Evolutionary conservation across 1,284 basidiomycete species (phyloP).

Genomic region (Earliella scabrosa): DNA sequence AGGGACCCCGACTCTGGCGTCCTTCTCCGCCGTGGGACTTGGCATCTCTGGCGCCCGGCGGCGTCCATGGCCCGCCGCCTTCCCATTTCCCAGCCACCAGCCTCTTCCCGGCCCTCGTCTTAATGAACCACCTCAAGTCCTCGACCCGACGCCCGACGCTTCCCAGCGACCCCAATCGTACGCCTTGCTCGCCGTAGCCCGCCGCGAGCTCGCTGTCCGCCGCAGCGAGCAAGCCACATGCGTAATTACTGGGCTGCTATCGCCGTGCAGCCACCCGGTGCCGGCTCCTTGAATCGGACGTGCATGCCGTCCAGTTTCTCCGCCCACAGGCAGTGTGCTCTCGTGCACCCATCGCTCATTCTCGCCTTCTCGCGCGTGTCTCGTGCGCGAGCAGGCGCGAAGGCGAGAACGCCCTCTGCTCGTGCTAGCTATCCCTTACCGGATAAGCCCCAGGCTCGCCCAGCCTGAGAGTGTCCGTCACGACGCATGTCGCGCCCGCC

Average conservation of each 20-base stretch:
- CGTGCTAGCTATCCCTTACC: background rate
- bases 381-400: background rate
- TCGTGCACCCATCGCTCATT: background rate
- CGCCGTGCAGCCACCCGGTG: no score
- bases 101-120: background rate
- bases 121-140: no score
- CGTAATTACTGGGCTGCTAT: background rate
- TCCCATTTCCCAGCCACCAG: background rate
- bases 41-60: background rate
- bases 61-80: background rate
- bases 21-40: conserved; percentile 5
- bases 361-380: background rate
- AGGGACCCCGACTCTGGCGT: background rate
- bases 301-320: conserved; percentile 3
- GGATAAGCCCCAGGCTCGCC: conserved; percentile 7
- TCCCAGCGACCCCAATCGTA: no score
- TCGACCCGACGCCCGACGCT: no score
- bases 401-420: background rate
- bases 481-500: background rate
- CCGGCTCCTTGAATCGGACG: background rate
- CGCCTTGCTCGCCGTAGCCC: no score
- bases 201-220: no score
- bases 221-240: no score
- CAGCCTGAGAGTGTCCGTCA: background rate
- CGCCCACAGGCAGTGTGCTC: background rate